phyloP scores from a whole-genome alignment of 2,329 filamentous ascomycete species.

The Scortechinia acanthostroma region DNA sequence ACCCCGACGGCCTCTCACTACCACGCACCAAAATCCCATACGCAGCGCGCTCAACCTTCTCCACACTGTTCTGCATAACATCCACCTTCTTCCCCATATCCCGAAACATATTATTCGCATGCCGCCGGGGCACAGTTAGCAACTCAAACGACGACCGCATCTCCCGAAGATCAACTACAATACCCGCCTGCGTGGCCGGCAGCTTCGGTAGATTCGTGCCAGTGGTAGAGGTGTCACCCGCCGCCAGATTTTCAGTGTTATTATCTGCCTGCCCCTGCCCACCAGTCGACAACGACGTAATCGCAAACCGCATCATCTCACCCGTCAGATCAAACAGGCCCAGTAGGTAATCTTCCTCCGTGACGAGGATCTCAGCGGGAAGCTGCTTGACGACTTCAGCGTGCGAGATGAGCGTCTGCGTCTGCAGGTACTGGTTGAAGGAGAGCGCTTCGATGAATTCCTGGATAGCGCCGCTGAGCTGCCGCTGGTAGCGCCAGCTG shows the following conservation, averaged over 20 bases:
- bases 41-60: constrained; percentile 85
- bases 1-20: constrained; percentile 81
- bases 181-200: neutral
- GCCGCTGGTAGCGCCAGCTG: constrained; percentile 71
- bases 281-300: constrained; percentile 75
- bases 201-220: constrained; percentile 25
- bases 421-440: constrained; percentile 79
- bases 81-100: constrained; percentile 75
- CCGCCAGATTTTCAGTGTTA: constrained; percentile 5
- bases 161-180: constrained; percentile 62
- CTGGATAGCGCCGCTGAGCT: constrained; percentile 76
- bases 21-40: constrained; percentile 85
- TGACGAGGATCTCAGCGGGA: constrained; percentile 48
- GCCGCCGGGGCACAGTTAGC: constrained; percentile 45
- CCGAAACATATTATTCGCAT: constrained; percentile 43
- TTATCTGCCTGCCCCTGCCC: constrained; percentile 34
- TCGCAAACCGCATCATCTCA: constrained; percentile 94
- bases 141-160: constrained; percentile 72
- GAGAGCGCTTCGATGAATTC: constrained; percentile 89
- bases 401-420: constrained; percentile 63
- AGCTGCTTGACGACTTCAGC: constrained; percentile 6
- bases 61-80: constrained; percentile 80
- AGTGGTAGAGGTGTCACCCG: constrained; percentile 26
- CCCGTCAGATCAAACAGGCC: constrained; percentile 91
- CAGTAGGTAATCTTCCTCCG: constrained; percentile 78